A percentile compares a stretch with the other conserved stretches of the same genome.
Evolutionary conservation across 1,284 basidiomycete species (phyloP).

Genomic region (Spongispora temasekensis): DNA sequence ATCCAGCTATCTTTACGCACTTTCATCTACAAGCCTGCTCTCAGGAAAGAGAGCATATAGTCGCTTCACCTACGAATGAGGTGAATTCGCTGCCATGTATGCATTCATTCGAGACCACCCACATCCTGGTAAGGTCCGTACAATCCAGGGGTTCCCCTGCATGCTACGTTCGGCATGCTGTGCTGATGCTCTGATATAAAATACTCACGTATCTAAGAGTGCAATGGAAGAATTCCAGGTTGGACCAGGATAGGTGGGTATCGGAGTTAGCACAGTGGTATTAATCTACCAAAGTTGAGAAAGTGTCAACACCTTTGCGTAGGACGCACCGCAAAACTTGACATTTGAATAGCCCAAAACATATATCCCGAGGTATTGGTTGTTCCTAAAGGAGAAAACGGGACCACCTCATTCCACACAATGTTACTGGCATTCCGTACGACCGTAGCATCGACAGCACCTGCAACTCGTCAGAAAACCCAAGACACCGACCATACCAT

Average conservation of each 20-base stretch:
- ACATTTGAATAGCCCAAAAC: conserved; percentile 76
- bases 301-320: not conserved
- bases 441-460: conserved; percentile 70
- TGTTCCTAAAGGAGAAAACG: conserved; percentile 63
- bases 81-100: conserved; percentile 5
- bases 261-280: conserved; percentile 53
- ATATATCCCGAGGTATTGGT: conserved; percentile 71
- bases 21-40: conserved; percentile 67
- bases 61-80: conserved; percentile 57
- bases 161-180: conserved; percentile 6
- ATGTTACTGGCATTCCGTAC: conserved; percentile 61
- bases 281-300: conserved; percentile 51
- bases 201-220: conserved; percentile 71
- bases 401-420: conserved; percentile 71
- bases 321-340: conserved; percentile 52
- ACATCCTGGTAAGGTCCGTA: conserved; percentile 83
- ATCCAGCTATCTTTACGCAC: conserved; percentile 34
- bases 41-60: conserved; percentile 66
- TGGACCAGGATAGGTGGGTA: conserved; percentile 67
- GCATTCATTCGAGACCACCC: conserved; percentile 22
- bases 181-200: not conserved
- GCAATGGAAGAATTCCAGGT: conserved; percentile 65
- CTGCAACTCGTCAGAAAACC: conserved; percentile 36
- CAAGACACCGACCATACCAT: not conserved
- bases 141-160: conserved; percentile 75